Evolutionary conservation across 2,329 filamentous ascomycete species (phyloP).

Genomic region (Cylindrodendrum hubeiense): DNA sequence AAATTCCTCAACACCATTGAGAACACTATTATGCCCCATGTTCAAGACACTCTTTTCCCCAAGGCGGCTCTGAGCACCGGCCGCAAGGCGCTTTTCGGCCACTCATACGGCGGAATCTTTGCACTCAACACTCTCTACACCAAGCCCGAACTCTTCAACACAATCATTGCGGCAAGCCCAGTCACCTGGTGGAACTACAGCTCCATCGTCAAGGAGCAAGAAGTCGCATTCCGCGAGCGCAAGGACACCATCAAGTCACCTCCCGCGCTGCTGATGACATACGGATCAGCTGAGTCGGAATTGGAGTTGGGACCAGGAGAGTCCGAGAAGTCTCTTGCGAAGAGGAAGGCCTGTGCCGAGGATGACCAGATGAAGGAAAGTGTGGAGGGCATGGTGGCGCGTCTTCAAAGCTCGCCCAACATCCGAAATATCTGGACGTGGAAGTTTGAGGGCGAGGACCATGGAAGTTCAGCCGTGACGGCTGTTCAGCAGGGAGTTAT

Average conservation of each 20-base stretch:
- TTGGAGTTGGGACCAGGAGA: slow-evolving; percentile 45
- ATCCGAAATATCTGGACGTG: slow-evolving; percentile 37
- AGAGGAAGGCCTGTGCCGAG: slow-evolving; percentile 41
- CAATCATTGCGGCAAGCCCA: slow-evolving; percentile 59
- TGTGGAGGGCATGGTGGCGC: slow-evolving; percentile 30
- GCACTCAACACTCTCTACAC: slow-evolving; percentile 58
- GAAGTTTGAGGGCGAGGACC: slow-evolving; percentile 45
- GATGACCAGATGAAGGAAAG: slow-evolving; percentile 39
- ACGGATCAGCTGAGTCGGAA: slow-evolving; percentile 47
- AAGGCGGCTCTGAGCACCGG: slow-evolving; percentile 47
- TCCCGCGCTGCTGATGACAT: slow-evolving; percentile 51
- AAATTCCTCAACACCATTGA: slow-evolving; percentile 59
- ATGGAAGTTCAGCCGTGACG: slow-evolving; percentile 38
- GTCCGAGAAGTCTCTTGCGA: slow-evolving; percentile 45
- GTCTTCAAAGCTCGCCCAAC: slow-evolving; percentile 32
- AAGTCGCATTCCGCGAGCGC: slow-evolving; percentile 41
- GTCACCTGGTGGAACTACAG: slow-evolving; percentile 61
- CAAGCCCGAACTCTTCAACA: slow-evolving; percentile 55
- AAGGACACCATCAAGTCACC: slow-evolving; percentile 28
- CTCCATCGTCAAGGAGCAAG: slow-evolving; percentile 52
- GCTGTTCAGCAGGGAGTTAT: slow-evolving; percentile 39
- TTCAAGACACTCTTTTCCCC: slow-evolving; percentile 43
- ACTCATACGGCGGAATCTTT: slow-evolving; percentile 64
- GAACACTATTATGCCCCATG: slow-evolving; percentile 51
- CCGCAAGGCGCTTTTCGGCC: slow-evolving; percentile 60